These are phyloP conservation scores for Coemansia biformis DNA, from an alignment of 192 early-diverging fungal species.

Conservation along the genomic window DNA sequence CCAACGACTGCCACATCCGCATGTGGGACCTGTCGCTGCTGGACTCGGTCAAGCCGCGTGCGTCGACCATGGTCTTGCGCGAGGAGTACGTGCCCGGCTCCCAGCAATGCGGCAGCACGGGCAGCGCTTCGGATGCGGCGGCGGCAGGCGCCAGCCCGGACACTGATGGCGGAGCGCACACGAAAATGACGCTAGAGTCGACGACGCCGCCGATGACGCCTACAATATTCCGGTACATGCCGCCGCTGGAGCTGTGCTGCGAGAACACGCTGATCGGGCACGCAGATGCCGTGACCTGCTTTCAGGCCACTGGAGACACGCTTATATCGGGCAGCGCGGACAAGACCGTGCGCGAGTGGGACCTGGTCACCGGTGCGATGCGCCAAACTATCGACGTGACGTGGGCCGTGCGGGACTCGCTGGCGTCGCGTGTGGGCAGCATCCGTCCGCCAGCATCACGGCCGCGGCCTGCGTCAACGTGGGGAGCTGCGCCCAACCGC, in stretches of 20 bases:
- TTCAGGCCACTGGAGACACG: conserved; percentile 31
- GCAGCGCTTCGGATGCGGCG: too few species aligned
- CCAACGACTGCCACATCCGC: conserved; percentile 60
- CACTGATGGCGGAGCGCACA: not conserved
- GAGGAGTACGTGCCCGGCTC: conserved; percentile 16
- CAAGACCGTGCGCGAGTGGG: conserved; percentile 74
- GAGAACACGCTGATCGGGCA: conserved; percentile 36
- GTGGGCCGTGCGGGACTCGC: conserved; percentile 54
- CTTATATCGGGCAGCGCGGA: conserved; percentile 67
- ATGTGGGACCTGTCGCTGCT: conserved; percentile 63
- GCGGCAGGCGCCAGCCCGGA: not conserved
- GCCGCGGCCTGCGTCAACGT: not conserved
- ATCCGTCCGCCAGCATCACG: too few species aligned
- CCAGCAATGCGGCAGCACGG: too few species aligned
- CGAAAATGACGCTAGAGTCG: conserved; percentile 44
- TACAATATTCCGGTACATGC: conserved; percentile 16
- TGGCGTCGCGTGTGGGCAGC: conserved; percentile 2
- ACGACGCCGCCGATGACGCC: conserved; percentile 53
- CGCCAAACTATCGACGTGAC: conserved; percentile 62
- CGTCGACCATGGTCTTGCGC: conserved; percentile 44
- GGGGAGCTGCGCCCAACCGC: not conserved
- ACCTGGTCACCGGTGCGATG: conserved; percentile 60
- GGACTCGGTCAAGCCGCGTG: conserved; percentile 53
- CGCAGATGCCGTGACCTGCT: conserved; percentile 33
- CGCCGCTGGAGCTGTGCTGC: conserved; percentile 31